Conservation (phyloP, 2,329 filamentous ascomycete species). For the Stachybotrys elegans region DNA sequence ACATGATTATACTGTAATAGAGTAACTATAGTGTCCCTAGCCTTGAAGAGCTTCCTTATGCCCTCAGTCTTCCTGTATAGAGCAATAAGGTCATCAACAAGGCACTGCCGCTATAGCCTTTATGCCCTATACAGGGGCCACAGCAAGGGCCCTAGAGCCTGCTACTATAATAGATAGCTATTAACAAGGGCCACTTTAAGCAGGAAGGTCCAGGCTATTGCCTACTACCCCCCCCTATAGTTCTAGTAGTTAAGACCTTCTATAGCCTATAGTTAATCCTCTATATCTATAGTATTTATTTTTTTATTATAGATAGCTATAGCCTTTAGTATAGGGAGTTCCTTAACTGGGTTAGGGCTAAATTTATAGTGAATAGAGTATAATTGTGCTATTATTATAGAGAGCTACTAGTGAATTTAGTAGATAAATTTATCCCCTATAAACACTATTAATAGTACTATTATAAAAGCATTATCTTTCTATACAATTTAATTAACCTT, state of each 20-base stretch:
- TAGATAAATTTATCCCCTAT: conserved; percentile 2
- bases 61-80: no score
- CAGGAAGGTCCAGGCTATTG: conserved; percentile 11
- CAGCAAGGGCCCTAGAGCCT: conserved; percentile 1
- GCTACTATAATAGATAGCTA: conserved; percentile 6
- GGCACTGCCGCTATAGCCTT: no score
- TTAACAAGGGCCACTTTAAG: conserved; percentile 8
- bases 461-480: conserved; percentile 6
- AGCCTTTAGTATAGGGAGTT: conserved; percentile 2
- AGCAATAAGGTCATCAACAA: no score
- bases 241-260: no score
- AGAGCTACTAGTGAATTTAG: conserved; percentile 1
- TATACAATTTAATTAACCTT: conserved; percentile 9
- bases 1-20: no score
- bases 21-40: no score
- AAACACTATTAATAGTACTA: conserved; percentile 8
- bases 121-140: no score
- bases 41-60: no score
- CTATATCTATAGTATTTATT: conserved; percentile 9
- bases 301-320: conserved; percentile 6
- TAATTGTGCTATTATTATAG: conserved; percentile 1
- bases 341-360: conserved; percentile 5
- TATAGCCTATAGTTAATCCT: conserved; percentile 7
- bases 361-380: conserved; percentile 7
- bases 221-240: no score